Evolutionary conservation across 2,329 filamentous ascomycete species (phyloP), one percentile per base, ranked within the genome.

Genomic region (Cercospora zeina): DNA sequence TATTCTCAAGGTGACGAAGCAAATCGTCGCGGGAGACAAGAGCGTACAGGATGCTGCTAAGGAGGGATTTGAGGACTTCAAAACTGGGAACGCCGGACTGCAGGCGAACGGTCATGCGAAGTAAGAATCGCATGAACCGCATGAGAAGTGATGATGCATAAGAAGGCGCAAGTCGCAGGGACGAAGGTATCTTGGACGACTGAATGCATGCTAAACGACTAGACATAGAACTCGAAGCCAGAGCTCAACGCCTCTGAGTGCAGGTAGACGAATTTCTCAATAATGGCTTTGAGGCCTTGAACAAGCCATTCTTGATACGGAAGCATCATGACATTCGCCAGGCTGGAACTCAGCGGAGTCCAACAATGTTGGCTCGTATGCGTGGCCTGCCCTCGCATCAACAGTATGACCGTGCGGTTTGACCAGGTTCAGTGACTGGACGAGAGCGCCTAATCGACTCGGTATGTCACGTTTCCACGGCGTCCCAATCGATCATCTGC

Each of bases 1-100:
- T 66, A 96, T 96, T 72, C 81, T 90, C 53, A 81, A 84, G 64
- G 89, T 88, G 31, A 88, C 91, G 64, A 87, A 91, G 79, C 86
- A 89, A 62, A 91, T 97, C 71, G 81, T 83, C n/a, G 85, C 85
- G 33, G 91, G 90, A 24, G 87, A 88, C 75, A 84, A 83, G 14
- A 87, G 82, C 21, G 85, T 91, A 7, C 80, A 90, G 70, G 85
- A 90, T 50, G 88, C 90, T 24, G 90, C 90, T 10, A 74, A 78
- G 59, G 76, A 82, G 65, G 81, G 81, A 9, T 78, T 74, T 61
- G 76, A 80, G 63, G 73, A 73, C 16, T 82, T 78, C 74, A 79
- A 81, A 73, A 75, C 74, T 56, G 79, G 79, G 8, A 72, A 75
- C 58, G 78, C 78, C 47, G 78, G 77, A 27, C 37, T 72, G 33